phyloP scores from a whole-genome alignment of 2,329 filamentous ascomycete species.

The Aspergillus spinulosporus region DNA sequence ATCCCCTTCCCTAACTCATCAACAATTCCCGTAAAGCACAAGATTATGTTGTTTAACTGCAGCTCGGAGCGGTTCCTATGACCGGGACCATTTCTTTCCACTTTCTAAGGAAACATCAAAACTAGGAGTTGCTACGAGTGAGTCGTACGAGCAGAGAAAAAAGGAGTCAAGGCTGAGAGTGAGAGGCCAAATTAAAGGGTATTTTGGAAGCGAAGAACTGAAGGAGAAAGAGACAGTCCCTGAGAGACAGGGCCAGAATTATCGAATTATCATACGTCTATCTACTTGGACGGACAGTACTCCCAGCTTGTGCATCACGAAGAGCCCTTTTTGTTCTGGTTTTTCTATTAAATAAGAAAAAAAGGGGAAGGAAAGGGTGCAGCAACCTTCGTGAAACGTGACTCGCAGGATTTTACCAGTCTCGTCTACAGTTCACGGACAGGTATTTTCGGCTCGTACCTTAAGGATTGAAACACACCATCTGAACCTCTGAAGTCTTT shows the following conservation, averaged over 20 bases:
- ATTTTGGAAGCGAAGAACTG: conserved; percentile 9
- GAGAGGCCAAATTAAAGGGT: conserved; percentile 11
- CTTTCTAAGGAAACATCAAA: conserved; percentile 32
- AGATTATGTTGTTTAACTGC: conserved; percentile 38
- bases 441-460: not conserved
- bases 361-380: conserved; percentile 10
- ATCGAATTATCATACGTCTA: conserved; percentile 24
- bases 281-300: conserved; percentile 22
- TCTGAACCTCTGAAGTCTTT: conserved; percentile 1
- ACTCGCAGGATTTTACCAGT: conserved; percentile 14
- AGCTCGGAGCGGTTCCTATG: conserved; percentile 37
- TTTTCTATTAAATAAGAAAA: conserved; percentile 13
- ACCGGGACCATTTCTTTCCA: conserved; percentile 34
- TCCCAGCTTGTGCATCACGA: conserved; percentile 20
- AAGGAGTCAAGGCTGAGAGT: conserved; percentile 12
- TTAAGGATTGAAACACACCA: conserved; percentile 15
- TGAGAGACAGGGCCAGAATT: conserved; percentile 10
- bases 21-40: conserved; percentile 42
- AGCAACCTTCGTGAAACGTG: conserved; percentile 19
- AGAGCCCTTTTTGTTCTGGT: conserved; percentile 15
- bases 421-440: too few species aligned
- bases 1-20: conserved; percentile 20
- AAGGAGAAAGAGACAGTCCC: conserved; percentile 13
- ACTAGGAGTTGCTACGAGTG: conserved; percentile 23
- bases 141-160: conserved; percentile 11